Evolutionary conservation across 805 yeast genomes (phyloP).

Genomic region (Geotrichum ghanense): DNA sequence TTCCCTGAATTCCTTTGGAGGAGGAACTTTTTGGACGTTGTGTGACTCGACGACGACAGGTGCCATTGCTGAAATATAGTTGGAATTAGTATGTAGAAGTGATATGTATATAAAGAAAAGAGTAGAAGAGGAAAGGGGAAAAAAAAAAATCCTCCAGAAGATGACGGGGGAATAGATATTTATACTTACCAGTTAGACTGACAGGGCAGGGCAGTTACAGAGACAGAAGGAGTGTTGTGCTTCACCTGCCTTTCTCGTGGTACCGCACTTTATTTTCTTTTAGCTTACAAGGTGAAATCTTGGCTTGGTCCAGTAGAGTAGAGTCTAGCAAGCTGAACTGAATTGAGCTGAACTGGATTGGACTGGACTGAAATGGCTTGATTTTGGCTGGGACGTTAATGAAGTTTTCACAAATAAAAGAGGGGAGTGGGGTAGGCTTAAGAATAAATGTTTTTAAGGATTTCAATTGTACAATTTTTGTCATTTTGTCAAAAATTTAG

Average conservation of each 20-base stretch:
- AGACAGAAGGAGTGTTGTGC: too few species aligned
- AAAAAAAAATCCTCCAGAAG: neutral
- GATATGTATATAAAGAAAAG: neutral
- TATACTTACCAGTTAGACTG: neutral
- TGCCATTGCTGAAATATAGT: too few species aligned
- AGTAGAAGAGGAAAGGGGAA: neutral
- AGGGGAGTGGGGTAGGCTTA: neutral
- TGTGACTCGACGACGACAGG: slow-evolving; percentile 31
- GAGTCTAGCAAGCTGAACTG: neutral
- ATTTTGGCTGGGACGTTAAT: neutral
- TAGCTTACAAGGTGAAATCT: neutral
- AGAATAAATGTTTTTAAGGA: too few species aligned
- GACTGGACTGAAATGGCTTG: neutral
- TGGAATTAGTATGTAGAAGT: neutral
- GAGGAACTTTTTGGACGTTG: slow-evolving; percentile 12
- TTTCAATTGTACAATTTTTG: neutral
- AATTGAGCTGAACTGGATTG: neutral
- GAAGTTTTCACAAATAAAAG: neutral
- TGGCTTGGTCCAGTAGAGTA: neutral
- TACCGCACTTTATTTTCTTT: too few species aligned
- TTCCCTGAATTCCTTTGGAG: slow-evolving; percentile 18
- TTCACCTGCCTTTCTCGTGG: too few species aligned
- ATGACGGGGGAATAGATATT: neutral
- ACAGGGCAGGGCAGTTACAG: too few species aligned
- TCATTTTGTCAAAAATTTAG: neutral